These are phyloP conservation scores for Fraxinus anomala DNA, from an alignment of 257 asterid genomes.

Conservation along the genomic window DNA sequence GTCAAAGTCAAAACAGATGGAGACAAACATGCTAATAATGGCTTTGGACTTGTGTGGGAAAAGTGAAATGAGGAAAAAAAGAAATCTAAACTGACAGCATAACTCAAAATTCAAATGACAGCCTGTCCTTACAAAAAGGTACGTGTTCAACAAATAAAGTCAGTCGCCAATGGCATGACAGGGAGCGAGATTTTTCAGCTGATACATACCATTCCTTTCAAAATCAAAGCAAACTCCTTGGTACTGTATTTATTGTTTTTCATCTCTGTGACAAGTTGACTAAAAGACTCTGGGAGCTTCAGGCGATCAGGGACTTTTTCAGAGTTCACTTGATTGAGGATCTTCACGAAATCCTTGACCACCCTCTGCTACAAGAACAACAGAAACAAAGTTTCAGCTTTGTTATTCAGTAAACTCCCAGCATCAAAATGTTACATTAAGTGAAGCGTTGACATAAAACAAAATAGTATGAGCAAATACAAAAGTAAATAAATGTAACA, in stretches of 20 bases:
- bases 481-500: slow-evolving; percentile 17
- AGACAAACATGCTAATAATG: not conserved
- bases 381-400: slow-evolving; percentile 28
- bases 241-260: slow-evolving; percentile 74
- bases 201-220: slow-evolving; percentile 91
- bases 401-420: slow-evolving; percentile 5
- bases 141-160: not conserved
- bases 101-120: not conserved
- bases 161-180: not conserved
- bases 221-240: slow-evolving; percentile 85
- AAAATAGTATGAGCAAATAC: slow-evolving; percentile 14
- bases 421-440: slow-evolving; percentile 12
- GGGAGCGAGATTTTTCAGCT: not conserved
- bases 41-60: not conserved
- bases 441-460: slow-evolving; percentile 12
- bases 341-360: slow-evolving; percentile 83
- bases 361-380: slow-evolving; percentile 62
- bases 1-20: not conserved
- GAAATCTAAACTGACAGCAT: slow-evolving; percentile 11
- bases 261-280: slow-evolving; percentile 91
- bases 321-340: slow-evolving; percentile 86
- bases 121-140: not conserved
- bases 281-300: slow-evolving; percentile 87
- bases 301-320: slow-evolving; percentile 82
- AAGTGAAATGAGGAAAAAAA: not conserved